Conservation (phyloP, 192 early-diverging fungal genomes). For the Linnemannia exigua region DNA sequence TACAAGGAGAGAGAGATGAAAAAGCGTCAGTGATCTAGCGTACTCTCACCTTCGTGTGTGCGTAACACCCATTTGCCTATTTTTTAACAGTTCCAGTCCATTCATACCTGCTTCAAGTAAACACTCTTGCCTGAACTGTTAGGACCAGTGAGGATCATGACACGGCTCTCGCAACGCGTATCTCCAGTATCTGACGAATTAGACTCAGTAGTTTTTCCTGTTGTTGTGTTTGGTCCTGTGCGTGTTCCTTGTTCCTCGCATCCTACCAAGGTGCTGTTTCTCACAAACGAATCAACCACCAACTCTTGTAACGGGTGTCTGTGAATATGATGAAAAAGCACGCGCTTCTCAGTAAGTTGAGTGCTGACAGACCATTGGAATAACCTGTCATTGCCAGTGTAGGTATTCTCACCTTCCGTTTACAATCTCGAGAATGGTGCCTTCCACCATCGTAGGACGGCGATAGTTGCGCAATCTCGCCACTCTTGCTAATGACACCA, state of each 20-base stretch:
- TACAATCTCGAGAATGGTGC: slow-evolving; percentile 69
- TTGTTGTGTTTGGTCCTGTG: not conserved
- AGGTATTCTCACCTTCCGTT: slow-evolving; percentile 77
- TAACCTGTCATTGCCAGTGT: no score
- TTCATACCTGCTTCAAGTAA: slow-evolving; percentile 73
- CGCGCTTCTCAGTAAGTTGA: not conserved
- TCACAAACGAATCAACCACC: slow-evolving; percentile 73
- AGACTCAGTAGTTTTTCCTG: not conserved
- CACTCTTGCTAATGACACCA: slow-evolving; percentile 73
- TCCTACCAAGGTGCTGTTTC: slow-evolving; percentile 76
- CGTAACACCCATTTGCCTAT: no score
- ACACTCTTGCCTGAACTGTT: slow-evolving; percentile 90
- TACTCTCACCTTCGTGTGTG: no score
- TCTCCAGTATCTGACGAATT: not conserved
- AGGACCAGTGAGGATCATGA: slow-evolving; percentile 83
- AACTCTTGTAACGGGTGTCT: slow-evolving; percentile 81
- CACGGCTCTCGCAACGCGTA: slow-evolving; percentile 24
- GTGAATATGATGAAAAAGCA: slow-evolving; percentile 6
- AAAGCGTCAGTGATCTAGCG: no score
- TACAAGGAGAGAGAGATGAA: slow-evolving; percentile 8
- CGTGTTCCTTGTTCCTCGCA: not conserved
- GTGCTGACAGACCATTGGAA: no score
- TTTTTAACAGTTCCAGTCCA: not conserved
- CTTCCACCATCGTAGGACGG: slow-evolving; percentile 68
- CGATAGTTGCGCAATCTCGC: slow-evolving; percentile 69